Evolutionary conservation across 352 stramenopile species (phyloP), one percentile per base, ranked within the genome.

Genomic region (Phytopythium ostracodes): DNA sequence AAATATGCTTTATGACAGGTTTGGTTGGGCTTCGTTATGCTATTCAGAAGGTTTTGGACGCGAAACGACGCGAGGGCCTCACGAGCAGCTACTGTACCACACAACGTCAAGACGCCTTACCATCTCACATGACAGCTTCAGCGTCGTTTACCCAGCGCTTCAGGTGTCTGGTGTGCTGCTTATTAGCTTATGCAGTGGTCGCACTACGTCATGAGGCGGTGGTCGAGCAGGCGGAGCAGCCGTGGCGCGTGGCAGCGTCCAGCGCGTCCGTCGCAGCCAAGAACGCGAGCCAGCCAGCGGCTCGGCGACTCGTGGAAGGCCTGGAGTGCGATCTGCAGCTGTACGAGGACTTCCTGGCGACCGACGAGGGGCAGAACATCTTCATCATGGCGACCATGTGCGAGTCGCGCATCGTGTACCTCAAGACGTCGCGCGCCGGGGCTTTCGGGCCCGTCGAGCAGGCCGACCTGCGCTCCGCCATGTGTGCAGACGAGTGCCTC

Each of bases 401-500:
- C 63, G 80, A 91, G 67, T 89, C 82, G 25, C 81, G 68, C n/a
- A 90, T 92, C 60, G 63, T 88, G 59, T 86, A 87, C 59, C 62
- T 91, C 54, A 88, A 87, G 61, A 79, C 81, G 27, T 46, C 58
- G 29, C 78, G 73, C 20, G 84, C 84, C 25, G 86, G 82, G 12
- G 67, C 63, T 25, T 91, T 81, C 62, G 82, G 82, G 0, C 82
- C 82, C 15, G 65, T 92, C 33, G 65, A 77, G 47, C 86, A 93
- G 61, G 70, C 69, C 27, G 79, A 90, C 65, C 84, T 97, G 25
- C 71, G 73, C n/a, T 68, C 66, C 9, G 78, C 72, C 56, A 97
- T 96, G 89, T 97, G 89, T 71, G 92, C 88, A 2, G 66, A 81
- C 27, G 84, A 96, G 52, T 97, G 91, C 70, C 52, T 94, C 2